phyloP scores from a whole-genome alignment of 1,139 yeast genomes.

The Pichia inconspicua region DNA sequence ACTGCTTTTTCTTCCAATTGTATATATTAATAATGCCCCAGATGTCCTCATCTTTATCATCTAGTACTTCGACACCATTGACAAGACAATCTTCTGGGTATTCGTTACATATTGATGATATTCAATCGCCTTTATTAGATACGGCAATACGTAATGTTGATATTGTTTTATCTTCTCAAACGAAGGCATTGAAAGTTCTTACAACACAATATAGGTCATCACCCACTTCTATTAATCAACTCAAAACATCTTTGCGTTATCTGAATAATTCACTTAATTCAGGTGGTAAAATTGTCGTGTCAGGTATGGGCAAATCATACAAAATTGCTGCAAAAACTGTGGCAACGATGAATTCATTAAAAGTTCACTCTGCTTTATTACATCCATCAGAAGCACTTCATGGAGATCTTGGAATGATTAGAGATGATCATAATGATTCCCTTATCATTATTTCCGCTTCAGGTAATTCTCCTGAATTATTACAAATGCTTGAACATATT shows the following conservation, averaged over 20 bases:
- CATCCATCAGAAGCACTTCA: conserved; percentile 89
- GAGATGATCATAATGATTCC: conserved; percentile 48
- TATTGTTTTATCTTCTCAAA: conserved; percentile 38
- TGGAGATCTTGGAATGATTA: conserved; percentile 75
- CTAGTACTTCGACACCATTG: conserved; percentile 4
- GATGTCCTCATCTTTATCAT: neutral
- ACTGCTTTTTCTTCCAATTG: too few species aligned
- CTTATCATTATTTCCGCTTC: conserved; percentile 67
- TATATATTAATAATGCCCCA: neutral
- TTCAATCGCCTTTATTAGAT: conserved; percentile 16
- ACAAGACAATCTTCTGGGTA: conserved; percentile 7
- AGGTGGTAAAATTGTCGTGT: conserved; percentile 63
- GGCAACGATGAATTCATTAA: conserved; percentile 75
- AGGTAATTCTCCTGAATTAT: conserved; percentile 76
- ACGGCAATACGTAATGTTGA: conserved; percentile 22
- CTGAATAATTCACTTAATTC: conserved; percentile 42
- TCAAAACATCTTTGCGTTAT: conserved; percentile 42
- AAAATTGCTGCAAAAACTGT: conserved; percentile 72
- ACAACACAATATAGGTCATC: conserved; percentile 35
- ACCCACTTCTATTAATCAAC: conserved; percentile 40
- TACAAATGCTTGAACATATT: conserved; percentile 52
- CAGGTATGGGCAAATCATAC: conserved; percentile 80
- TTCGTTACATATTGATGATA: neutral
- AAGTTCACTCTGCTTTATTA: conserved; percentile 56
- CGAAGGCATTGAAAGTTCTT: conserved; percentile 37